A percentile compares a stretch with the other conserved stretches of the same genome.
These are phyloP conservation scores for Mycena kentingensis DNA, from an alignment of 768 basidiomycete species.

Conservation along the genomic window DNA sequence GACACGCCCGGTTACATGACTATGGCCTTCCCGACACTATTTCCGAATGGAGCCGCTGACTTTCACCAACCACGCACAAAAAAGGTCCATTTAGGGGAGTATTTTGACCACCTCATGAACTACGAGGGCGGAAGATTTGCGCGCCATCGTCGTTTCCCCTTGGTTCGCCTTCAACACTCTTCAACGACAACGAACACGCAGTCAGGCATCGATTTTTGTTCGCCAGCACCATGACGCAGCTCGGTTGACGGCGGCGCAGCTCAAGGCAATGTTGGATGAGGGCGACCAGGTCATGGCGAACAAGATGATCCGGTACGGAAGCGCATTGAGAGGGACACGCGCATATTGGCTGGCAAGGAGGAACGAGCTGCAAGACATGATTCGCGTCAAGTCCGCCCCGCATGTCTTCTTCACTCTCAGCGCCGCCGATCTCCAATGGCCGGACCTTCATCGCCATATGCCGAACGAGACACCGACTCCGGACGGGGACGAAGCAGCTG, in stretches of 20 bases:
- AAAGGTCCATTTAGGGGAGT: slow-evolving; percentile 9
- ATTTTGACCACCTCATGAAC: slow-evolving; percentile 12
- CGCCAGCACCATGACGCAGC: slow-evolving; percentile 9
- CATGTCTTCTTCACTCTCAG: slow-evolving; percentile 17
- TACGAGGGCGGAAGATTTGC: slow-evolving; percentile 14
- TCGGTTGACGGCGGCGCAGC: slow-evolving; percentile 4
- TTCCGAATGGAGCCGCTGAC: slow-evolving; percentile 11
- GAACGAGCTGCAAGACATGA: slow-evolving; percentile 6
- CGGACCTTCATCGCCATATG: slow-evolving; percentile 24
- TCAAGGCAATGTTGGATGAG: slow-evolving; percentile 5
- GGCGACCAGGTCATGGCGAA: slow-evolving; percentile 4
- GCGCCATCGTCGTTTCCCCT: slow-evolving; percentile 10
- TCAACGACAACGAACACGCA: slow-evolving; percentile 6
- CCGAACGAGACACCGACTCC: slow-evolving; percentile 11
- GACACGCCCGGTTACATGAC: slow-evolving; percentile 15
- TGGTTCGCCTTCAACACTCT: slow-evolving; percentile 21
- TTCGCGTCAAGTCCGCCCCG: slow-evolving; percentile 3
- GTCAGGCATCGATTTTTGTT: slow-evolving; percentile 7
- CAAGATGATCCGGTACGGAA: slow-evolving; percentile 14
- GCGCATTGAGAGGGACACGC: slow-evolving; percentile 8
- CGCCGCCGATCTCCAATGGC: slow-evolving; percentile 16
- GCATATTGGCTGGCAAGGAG: slow-evolving; percentile 14
- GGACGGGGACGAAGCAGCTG: slow-evolving; percentile 13
- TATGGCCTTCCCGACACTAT: slow-evolving; percentile 12
- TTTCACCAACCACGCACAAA: slow-evolving; percentile 5